Base-by-base conservation (phyloP, 202 grass and related monocot genomes). In the Schoenoplectus tabernaemontani region DNA sequence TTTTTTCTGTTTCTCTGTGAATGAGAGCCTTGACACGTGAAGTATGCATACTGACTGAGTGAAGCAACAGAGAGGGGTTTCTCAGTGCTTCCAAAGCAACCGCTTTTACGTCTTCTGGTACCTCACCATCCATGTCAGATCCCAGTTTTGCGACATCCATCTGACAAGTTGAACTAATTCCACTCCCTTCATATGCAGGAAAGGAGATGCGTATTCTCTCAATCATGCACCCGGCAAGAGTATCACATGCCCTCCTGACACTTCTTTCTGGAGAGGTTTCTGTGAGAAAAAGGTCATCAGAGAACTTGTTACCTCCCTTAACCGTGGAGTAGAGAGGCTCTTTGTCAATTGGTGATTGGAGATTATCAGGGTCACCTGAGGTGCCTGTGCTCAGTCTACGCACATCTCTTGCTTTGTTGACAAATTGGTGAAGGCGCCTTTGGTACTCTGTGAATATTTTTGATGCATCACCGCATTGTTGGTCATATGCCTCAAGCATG, bases 391-490 rank as follows among this genome's bases (percentile, higher is more conserved):
- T 95, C 81, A 89, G 85, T 46, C 88, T 87, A 57, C 88, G 89
- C 9, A 95, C 87, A 24, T 95, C 96, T 79, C 96, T 95, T 85
- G 96, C 96, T 86, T 98, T 88, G 82, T 98, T 87, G 54, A 95
- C 90, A 63, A 88, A 95, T 22, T 95, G 86, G 84, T 95, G 96
- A 70, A 98, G 81, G 47, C 91, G 86, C 16, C 89, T 85, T 84
- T 98, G 90, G 78, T 98, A 98, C 78, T 98, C 96, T 6, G 89
- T 83, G 64, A 98, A 95, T 90, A 98, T 95, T 84, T 92, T 98
- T 51, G 87, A 87, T 72, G 96, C 91, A 81, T 98, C 96, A 3
- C 94, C 96, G 11, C 91, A 91, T 86, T 98, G 91, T 54, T 98
- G 96, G 26, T 95, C 87, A 77, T 92, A 98, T 71, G 96, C 89